These are phyloP conservation scores for Guillardia theta DNA, from an alignment of 78 protist species.

Conservation along the genomic window DNA sequence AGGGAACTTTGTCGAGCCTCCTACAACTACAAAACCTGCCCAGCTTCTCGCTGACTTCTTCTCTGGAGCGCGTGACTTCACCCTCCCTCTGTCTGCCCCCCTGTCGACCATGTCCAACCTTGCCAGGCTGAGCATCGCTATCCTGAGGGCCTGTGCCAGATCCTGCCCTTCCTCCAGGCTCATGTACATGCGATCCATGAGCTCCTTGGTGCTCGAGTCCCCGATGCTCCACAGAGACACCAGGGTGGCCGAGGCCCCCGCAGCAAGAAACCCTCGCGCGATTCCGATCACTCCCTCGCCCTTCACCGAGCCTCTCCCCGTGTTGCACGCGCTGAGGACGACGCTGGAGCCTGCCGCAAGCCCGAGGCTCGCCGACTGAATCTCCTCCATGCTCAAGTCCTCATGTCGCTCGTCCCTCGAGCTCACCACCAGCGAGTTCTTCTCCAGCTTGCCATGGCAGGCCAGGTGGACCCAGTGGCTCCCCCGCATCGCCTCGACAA, in stretches of 20 bases:
- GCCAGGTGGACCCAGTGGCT: neutral
- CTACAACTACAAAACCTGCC: too few species aligned
- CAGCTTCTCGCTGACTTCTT: too few species aligned
- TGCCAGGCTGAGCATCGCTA: neutral
- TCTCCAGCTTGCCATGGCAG: neutral
- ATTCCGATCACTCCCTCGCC: conserved; percentile 10
- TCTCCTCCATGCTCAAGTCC: neutral
- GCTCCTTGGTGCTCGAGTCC: neutral
- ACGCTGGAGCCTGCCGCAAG: neutral
- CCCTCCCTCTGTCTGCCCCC: too few species aligned
- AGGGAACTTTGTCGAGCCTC: too few species aligned
- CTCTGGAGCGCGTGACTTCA: too few species aligned
- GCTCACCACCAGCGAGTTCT: neutral
- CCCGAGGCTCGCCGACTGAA: neutral
- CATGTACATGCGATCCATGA: neutral
- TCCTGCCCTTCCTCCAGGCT: neutral
- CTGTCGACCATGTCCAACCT: too few species aligned
- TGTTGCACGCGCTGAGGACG: conserved; percentile 24
- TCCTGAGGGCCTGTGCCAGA: neutral
- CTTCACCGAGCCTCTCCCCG: neutral
- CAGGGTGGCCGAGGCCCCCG: neutral
- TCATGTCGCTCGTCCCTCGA: neutral
- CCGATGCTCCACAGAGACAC: conserved; percentile 23
- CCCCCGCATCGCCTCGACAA: neutral
- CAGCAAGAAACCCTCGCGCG: neutral